Evolutionary conservation across 345 rosid species (phyloP).

Genomic region (Mangifera indica): DNA sequence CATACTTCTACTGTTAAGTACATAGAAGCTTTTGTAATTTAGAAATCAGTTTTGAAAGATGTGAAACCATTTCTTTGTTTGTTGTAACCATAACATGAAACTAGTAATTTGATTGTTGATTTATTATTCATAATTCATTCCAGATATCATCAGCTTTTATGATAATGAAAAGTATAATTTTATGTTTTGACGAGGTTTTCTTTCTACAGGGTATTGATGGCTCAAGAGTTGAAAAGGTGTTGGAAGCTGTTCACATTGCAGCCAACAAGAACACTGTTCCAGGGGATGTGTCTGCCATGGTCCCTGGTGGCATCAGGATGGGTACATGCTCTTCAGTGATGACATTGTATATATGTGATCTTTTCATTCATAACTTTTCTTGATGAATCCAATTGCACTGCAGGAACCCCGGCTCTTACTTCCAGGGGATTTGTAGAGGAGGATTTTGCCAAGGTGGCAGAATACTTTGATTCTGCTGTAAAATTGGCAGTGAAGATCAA

Average conservation of each 20-base stretch:
- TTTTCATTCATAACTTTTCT: neutral
- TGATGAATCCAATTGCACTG: slow-evolving; percentile 22
- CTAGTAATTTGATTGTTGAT: slow-evolving; percentile 2
- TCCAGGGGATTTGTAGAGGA: slow-evolving; percentile 88
- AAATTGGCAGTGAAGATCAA: slow-evolving; percentile 68
- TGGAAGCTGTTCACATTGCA: slow-evolving; percentile 97
- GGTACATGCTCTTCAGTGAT: slow-evolving; percentile 44
- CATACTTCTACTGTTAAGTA: slow-evolving; percentile 3
- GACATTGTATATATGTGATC: neutral
- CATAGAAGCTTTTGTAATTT: neutral
- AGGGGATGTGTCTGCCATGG: slow-evolving; percentile 99
- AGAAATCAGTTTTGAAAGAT: neutral
- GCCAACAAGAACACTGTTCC: slow-evolving; percentile 99
- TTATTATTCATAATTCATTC: neutral
- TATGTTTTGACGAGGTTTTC: neutral
- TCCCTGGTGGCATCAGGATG: slow-evolving; percentile 99
- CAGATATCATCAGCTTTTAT: neutral
- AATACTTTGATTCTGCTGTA: slow-evolving; percentile 76
- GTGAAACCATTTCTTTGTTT: neutral
- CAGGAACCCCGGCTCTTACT: slow-evolving; percentile 96
- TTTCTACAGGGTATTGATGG: slow-evolving; percentile 82
- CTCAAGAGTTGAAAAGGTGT: slow-evolving; percentile 93
- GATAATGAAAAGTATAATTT: neutral
- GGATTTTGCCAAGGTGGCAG: slow-evolving; percentile 85
- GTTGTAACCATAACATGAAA: neutral